phyloP scores from a whole-genome alignment of 768 basidiomycete genomes.

The Rhodotorula diobovata region DNA sequence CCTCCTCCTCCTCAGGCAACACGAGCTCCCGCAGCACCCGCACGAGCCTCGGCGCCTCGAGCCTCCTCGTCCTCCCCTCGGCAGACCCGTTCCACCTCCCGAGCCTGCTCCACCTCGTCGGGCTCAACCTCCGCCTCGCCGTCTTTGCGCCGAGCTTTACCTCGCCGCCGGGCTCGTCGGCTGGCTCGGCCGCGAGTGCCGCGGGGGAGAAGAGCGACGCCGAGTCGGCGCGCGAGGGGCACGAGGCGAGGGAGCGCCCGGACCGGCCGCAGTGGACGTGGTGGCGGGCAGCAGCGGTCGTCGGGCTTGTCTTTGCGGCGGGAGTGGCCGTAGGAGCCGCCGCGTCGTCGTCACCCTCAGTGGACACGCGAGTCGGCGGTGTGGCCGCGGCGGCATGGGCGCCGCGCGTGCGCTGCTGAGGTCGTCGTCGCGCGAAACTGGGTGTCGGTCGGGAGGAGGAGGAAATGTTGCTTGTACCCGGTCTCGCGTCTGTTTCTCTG shows the following conservation, averaged over 20 bases:
- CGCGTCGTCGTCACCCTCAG: too few relatives aligned
- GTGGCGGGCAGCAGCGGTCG: neutral
- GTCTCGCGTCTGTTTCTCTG: neutral
- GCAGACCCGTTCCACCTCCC: slow-evolving; percentile 33
- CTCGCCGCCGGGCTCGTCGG: neutral
- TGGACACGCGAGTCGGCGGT: neutral
- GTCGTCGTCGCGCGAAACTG: too few relatives aligned
- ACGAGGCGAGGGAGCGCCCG: neutral
- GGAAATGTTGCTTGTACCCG: neutral
- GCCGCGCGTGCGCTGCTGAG: neutral
- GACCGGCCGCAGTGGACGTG: neutral
- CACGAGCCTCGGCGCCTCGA: neutral
- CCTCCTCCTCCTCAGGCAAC: neutral
- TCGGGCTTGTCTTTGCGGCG: slow-evolving; percentile 21
- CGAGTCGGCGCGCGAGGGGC: too few relatives aligned
- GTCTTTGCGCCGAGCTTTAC: slow-evolving; percentile 1
- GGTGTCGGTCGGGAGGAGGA: too few relatives aligned
- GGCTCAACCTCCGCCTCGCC: slow-evolving; percentile 33
- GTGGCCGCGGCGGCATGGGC: neutral
- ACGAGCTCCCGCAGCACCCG: neutral
- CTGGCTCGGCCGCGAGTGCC: neutral
- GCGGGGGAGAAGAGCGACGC: too few relatives aligned
- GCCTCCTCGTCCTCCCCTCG: slow-evolving; percentile 2
- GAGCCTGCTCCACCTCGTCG: slow-evolving; percentile 31
- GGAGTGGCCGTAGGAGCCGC: slow-evolving; percentile 14